Evolutionary conservation across 1,284 basidiomycete genomes (phyloP).

Genomic region (Cutaneotrichosporon sp.): DNA sequence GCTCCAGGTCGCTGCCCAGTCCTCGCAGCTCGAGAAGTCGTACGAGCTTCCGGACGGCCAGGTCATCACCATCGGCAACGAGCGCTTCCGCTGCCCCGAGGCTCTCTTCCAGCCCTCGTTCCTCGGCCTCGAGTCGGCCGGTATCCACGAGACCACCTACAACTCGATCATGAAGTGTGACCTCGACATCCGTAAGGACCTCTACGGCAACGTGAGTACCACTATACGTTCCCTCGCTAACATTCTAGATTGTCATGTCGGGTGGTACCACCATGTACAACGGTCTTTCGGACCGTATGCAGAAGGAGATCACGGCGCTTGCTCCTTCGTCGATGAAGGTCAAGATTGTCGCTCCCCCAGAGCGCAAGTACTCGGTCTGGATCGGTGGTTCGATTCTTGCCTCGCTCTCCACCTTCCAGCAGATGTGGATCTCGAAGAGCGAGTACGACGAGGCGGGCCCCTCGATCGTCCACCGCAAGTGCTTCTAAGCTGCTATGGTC

Average conservation of each 20-base stretch:
- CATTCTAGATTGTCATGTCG: conserved; percentile 64
- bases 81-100: conserved; percentile 95
- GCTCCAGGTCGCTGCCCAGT: conserved; percentile 85
- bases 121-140: conserved; percentile 85
- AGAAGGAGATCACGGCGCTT: conserved; percentile 89
- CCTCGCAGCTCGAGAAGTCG: conserved; percentile 86
- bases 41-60: conserved; percentile 96
- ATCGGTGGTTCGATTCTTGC: conserved; percentile 98
- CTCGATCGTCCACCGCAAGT: conserved; percentile 47
- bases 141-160: conserved; percentile 95
- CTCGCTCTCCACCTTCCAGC: conserved; percentile 93
- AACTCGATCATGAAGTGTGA: conserved; percentile 74
- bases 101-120: conserved; percentile 95
- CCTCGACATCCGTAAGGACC: conserved; percentile 48
- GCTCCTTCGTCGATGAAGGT: conserved; percentile 82
- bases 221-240: too few relatives aligned
- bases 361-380: conserved; percentile 87
- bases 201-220: conserved; percentile 43
- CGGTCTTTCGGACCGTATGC: conserved; percentile 94
- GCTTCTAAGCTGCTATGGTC: conserved; percentile 30
- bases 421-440: conserved; percentile 48
- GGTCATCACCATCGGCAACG: conserved; percentile 94
- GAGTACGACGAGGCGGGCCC: conserved; percentile 82
- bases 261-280: conserved; percentile 98
- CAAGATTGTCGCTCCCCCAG: conserved; percentile 61